Evolutionary conservation across 176 grass and related monocot genomes (phyloP), one percentile per base, ranked within the genome.

Genomic region (Ensete glaucum): DNA sequence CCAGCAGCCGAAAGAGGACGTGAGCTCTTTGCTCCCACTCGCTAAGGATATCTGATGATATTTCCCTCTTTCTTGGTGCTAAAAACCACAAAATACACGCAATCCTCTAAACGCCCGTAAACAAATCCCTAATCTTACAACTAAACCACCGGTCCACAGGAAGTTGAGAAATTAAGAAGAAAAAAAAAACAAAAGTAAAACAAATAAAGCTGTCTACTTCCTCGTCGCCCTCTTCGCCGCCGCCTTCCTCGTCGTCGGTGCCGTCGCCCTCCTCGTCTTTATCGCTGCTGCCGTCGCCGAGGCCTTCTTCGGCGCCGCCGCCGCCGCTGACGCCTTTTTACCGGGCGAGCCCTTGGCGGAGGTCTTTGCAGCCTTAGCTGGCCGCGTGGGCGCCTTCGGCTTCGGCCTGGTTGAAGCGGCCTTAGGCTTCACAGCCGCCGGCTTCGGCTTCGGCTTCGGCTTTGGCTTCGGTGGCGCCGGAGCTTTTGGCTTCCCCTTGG

Each of bases 191-290:
- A 25, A 25, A 1, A 25, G 24, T 25, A 74, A 10, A 8, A 71
- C 54, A 52, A 69, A 19, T 82, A 52, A 43, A 43, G 1, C 49
- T 54, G 11, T 79, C 85, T 88, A 88, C 73, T 96, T 96, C 88
- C 85, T 43, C 34, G 34, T 94, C 22, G 75, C 83, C 81, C 83
- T 87, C 80, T 74, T 80, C 5, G 78, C 50, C 9, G 65, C 78
- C 2, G 64, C 75, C 78, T 85, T 94, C 83, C 75, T 80, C 9
- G 62, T 43, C 17, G 88, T 66, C 0, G 81, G 14, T 0, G 60
- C 72, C 2, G 63, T 17, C 52, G 29, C 77, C 72, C 73, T 82
- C 56, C 15, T 70, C 22, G 66, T 57, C 1, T 62, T 54, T 67
- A 78, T 88, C 84, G 80, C 83, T 2, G 53, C 77, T 1, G 72